These are phyloP conservation scores for Fagopyrum tataricum DNA, from an alignment of 148 eudicot species.

Conservation along the genomic window DNA sequence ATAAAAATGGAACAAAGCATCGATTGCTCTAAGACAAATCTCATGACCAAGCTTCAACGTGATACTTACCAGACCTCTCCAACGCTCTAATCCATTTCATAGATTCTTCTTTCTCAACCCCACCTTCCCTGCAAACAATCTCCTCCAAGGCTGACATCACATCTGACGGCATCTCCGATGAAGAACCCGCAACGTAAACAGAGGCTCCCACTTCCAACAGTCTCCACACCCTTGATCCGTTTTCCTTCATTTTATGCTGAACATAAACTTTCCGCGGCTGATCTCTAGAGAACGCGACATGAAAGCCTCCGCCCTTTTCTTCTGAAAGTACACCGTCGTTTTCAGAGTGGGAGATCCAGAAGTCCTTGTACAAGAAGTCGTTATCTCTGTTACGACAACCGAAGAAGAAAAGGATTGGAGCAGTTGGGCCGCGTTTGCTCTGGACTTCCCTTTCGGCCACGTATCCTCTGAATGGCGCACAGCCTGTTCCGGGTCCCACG, in stretches of 20 bases:
- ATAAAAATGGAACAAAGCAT: too few species aligned
- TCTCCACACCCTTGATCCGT: conserved; percentile 47
- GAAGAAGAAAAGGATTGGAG: conserved; percentile 78
- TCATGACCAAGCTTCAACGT: conserved; percentile 80
- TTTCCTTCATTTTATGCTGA: conserved; percentile 76
- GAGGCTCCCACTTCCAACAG: conserved; percentile 63
- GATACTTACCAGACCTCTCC: conserved; percentile 86
- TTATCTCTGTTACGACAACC: conserved; percentile 70
- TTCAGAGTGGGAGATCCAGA: conserved; percentile 61
- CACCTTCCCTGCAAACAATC: conserved; percentile 50
- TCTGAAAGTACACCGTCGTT: conserved; percentile 64
- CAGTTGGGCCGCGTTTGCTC: conserved; percentile 38
- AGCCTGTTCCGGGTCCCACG: conserved; percentile 93
- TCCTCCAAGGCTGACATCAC: conserved; percentile 77
- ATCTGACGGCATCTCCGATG: conserved; percentile 83
- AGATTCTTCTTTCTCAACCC: conserved; percentile 58
- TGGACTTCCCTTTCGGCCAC: conserved; percentile 64
- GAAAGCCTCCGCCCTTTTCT: conserved; percentile 82
- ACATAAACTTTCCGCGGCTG: conserved; percentile 81
- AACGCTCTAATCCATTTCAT: conserved; percentile 64
- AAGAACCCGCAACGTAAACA: conserved; percentile 76
- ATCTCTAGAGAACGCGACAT: conserved; percentile 76
- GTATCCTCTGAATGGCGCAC: conserved; percentile 92
- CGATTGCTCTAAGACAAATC: too few species aligned
- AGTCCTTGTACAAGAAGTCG: conserved; percentile 67